Percentiles rank a stretch among this genome's conserved stretches.
phyloP scores from a whole-genome alignment of 495 filamentous ascomycete genomes.

The Friedmanniomyces endolithicus region DNA sequence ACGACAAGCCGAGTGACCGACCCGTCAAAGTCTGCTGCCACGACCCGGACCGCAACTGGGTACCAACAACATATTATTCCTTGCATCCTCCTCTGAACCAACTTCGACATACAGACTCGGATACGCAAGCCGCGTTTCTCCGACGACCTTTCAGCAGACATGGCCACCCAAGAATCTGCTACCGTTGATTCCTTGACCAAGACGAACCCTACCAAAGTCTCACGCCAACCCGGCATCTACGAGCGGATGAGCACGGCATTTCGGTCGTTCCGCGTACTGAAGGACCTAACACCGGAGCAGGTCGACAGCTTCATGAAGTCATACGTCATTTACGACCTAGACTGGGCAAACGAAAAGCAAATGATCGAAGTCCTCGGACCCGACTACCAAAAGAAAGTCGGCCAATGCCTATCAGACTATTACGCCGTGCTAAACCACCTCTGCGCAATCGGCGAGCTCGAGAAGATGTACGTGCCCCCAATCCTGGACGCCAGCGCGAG shows the following conservation, averaged over 20 bases:
- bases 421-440: slow-evolving; percentile 54
- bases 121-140: neutral
- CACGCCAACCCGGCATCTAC: neutral
- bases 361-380: slow-evolving; percentile 47
- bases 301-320: slow-evolving; percentile 56
- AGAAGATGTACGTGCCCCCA: slow-evolving; percentile 59
- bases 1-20: no score
- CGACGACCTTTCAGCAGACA: neutral
- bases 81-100: no score
- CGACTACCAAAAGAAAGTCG: slow-evolving; percentile 46
- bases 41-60: no score
- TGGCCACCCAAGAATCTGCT: neutral
- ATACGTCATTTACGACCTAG: slow-evolving; percentile 53
- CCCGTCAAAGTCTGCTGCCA: no score
- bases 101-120: no score
- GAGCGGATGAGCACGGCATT: slow-evolving; percentile 7
- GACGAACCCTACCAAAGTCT: neutral
- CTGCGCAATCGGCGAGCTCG: slow-evolving; percentile 52
- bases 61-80: no score
- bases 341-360: slow-evolving; percentile 47
- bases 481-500: slow-evolving; percentile 46
- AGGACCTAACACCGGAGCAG: slow-evolving; percentile 44
- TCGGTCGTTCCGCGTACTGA: slow-evolving; percentile 25
- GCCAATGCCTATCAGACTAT: slow-evolving; percentile 47
- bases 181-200: neutral